phyloP scores from a whole-genome alignment of 371 early-diverging fungal genomes.

The Mucor irregularis region DNA sequence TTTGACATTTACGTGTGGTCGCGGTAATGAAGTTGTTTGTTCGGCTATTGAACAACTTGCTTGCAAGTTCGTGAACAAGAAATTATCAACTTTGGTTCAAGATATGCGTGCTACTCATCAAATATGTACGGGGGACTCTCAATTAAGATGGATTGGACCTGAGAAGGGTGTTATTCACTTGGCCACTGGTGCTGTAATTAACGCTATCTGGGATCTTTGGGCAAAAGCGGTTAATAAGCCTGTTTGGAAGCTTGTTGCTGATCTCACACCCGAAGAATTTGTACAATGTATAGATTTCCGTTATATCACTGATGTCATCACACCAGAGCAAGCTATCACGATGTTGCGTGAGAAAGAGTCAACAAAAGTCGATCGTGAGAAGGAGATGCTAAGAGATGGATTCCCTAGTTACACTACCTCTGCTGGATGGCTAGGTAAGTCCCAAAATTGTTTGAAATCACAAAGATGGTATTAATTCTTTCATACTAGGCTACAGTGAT shows the following conservation, averaged over 20 bases:
- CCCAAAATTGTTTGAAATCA: too few relatives aligned
- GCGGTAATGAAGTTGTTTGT: constrained; percentile 50
- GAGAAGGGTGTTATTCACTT: constrained; percentile 56
- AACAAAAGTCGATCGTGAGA: constrained; percentile 38
- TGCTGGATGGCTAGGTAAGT: constrained; percentile 54
- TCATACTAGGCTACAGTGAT: constrained; percentile 45
- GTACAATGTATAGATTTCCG: constrained; percentile 56
- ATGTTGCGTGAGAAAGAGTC: constrained; percentile 35
- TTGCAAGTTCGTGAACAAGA: constrained; percentile 42
- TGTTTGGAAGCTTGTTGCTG: constrained; percentile 53
- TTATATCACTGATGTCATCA: constrained; percentile 57
- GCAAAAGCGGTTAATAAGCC: constrained; percentile 56
- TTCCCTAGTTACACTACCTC: constrained; percentile 56
- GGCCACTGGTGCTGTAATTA: constrained; percentile 56
- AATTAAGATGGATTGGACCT: constrained; percentile 56
- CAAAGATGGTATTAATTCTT: too few relatives aligned
- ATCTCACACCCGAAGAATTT: constrained; percentile 54
- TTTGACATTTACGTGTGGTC: constrained; percentile 54
- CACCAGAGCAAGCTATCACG: constrained; percentile 51
- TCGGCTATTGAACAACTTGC: constrained; percentile 46
- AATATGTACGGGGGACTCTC: constrained; percentile 53
- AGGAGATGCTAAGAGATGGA: constrained; percentile 40
- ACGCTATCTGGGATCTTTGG: constrained; percentile 60
- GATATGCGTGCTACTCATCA: constrained; percentile 52
- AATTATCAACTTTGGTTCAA: constrained; percentile 25